Evolutionary conservation across 78 protist species (phyloP).

Genomic region (Planoprotostelium fungivorum): DNA sequence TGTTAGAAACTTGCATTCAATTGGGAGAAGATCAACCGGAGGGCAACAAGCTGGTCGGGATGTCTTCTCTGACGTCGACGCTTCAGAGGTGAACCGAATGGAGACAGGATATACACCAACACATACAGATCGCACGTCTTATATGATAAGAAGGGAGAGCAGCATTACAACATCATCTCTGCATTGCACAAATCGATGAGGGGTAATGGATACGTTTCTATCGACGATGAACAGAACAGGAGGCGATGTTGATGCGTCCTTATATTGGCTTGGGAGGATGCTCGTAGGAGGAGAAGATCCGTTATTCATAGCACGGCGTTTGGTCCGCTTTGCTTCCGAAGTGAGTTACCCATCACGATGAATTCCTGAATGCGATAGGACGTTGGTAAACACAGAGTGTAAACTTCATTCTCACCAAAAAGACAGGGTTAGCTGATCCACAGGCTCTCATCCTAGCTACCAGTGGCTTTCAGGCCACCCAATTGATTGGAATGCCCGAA

Average conservation of each 20-base stretch:
- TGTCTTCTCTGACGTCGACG: background rate
- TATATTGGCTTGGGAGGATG: slow-evolving; percentile 70
- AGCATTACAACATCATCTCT: slow-evolving; percentile 59
- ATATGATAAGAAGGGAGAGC: slow-evolving; percentile 47
- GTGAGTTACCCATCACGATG: no score
- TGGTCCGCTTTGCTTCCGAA: slow-evolving; percentile 64
- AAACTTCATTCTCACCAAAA: no score
- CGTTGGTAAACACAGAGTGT: no score
- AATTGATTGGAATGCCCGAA: slow-evolving; percentile 78
- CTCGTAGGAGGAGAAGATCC: slow-evolving; percentile 61
- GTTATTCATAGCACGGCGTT: slow-evolving; percentile 38
- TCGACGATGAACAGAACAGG: no score
- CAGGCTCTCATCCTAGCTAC: slow-evolving; percentile 53
- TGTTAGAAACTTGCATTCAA: slow-evolving; percentile 23
- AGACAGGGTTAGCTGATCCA: slow-evolving; percentile 67
- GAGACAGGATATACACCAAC: slow-evolving; percentile 1
- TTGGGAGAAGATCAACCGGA: no score
- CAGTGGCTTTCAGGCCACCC: slow-evolving; percentile 45
- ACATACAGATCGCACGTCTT: slow-evolving; percentile 19
- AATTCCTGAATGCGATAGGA: no score
- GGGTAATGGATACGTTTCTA: no score
- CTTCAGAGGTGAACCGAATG: background rate
- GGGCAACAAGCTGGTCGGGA: background rate
- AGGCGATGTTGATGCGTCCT: slow-evolving; percentile 60
- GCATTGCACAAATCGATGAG: slow-evolving; percentile 70